Evolutionary conservation across 805 yeast species (phyloP).

Genomic region (Yarrowia osloensis): DNA sequence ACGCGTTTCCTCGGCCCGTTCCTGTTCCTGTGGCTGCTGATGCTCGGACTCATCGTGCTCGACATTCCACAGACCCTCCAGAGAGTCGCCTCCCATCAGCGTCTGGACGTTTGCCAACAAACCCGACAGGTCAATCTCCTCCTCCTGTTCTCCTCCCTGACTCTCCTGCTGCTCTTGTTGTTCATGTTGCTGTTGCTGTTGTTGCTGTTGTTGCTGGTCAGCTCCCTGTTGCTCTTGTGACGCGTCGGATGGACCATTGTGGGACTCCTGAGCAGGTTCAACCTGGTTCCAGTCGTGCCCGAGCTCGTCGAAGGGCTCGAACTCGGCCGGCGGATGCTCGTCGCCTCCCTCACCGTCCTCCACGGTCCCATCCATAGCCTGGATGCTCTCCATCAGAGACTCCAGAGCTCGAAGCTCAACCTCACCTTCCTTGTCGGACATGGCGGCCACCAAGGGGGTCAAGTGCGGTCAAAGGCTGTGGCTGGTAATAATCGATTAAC

Average conservation of each 20-base stretch:
- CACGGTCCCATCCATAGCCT: slow-evolving; percentile 13
- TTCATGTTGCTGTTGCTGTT: not conserved
- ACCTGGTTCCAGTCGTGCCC: slow-evolving; percentile 11
- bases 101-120: slow-evolving; percentile 26
- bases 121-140: slow-evolving; percentile 5
- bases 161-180: not conserved
- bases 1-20: not conserved
- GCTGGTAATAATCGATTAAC: slow-evolving; percentile 6
- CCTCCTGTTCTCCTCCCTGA: not conserved
- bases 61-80: slow-evolving; percentile 6
- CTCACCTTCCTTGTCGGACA: slow-evolving; percentile 29
- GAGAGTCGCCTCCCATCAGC: slow-evolving; percentile 8
- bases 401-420: slow-evolving; percentile 25
- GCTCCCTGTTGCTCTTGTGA: not conserved
- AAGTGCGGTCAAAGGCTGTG: slow-evolving; percentile 8
- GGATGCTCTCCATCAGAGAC: slow-evolving; percentile 19
- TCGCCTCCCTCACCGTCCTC: not conserved
- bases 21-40: not conserved
- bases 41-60: not conserved
- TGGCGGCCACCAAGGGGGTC: slow-evolving; percentile 13
- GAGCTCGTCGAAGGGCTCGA: slow-evolving; percentile 23
- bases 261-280: slow-evolving; percentile 6
- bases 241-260: slow-evolving; percentile 8
- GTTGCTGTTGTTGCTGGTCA: not conserved
- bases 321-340: slow-evolving; percentile 6